A percentile compares a stretch with the other conserved stretches of the same genome.
These are phyloP conservation scores for Salvia miltiorrhiza DNA, from an alignment of 257 asterid genomes.

Conservation along the genomic window DNA sequence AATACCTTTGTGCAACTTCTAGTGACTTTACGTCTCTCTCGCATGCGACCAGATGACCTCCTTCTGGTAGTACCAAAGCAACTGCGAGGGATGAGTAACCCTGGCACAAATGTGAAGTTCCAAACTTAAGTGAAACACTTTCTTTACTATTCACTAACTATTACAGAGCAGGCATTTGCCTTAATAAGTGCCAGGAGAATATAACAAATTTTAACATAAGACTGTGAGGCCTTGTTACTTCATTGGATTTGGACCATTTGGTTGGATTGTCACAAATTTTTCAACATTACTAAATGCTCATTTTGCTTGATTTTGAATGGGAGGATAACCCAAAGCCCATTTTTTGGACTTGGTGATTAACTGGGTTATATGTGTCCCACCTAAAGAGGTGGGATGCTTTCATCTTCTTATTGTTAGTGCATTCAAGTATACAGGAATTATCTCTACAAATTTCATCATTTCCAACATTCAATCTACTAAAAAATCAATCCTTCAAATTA, in stretches of 20 bases:
- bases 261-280: neutral
- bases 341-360: neutral
- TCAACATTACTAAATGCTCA: neutral
- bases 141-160: neutral
- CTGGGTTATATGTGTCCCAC: neutral
- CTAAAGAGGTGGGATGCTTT: neutral
- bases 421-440: neutral
- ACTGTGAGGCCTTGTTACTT: neutral
- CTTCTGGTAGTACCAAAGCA: slow-evolving; percentile 81
- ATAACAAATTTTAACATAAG: neutral
- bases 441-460: neutral
- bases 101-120: slow-evolving; percentile 28
- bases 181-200: neutral
- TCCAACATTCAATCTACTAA: neutral
- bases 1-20: slow-evolving; percentile 78
- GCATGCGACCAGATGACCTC: slow-evolving; percentile 80
- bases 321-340: neutral
- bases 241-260: neutral
- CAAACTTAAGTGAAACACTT: neutral
- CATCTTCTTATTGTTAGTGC: neutral
- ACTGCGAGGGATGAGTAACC: slow-evolving; percentile 97
- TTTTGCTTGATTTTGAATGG: neutral
- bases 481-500: neutral
- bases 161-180: neutral
- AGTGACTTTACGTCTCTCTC: slow-evolving; percentile 73